Base-by-base conservation (phyloP, 2,329 filamentous ascomycete species). In the Microsporum ferrugineum region DNA sequence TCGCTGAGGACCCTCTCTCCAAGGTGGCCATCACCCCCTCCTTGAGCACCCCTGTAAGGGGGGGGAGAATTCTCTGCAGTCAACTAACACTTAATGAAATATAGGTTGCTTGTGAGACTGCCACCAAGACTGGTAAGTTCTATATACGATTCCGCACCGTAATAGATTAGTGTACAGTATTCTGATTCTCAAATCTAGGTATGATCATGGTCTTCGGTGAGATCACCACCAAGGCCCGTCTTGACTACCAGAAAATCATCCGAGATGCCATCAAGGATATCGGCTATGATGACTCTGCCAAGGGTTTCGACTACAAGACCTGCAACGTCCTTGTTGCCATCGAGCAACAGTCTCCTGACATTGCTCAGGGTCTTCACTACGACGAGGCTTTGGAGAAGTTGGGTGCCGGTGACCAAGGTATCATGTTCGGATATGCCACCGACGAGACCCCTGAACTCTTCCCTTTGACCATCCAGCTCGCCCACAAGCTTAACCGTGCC, bases 281-380 rank as follows among this genome's bases (percentile, higher is more conserved):
- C 74, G 94, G 94, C 72, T 99, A 97, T 80, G 94, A 99, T 80
- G 85, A 88, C 79, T 97, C 94, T 61, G 82, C 84, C 72, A 99
- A 99, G 87, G 94, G 94, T 66, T 99, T 99, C 80, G 94, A 99
- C 82, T 96, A 96, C 90, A 97, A 97, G 88, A 99, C 94, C 70
- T 92, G 88, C 83, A 97, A 96, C 82, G 85, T 99, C 73, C 86
- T 97, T 70, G 91, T 97, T 71, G 94, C 92, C 79, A 96, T 99
- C 78, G 94, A 99, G 87, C 86, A 99, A 82, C 94, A 99, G 81
- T 97, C 92, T 64, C 89, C 92, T 72, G 94, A 99, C 79, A 99
- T 99, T 73, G 94, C 94, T 70, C 94, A 97, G 82, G 94, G 94
- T 84, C 89, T 99, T 62, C 90, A 97, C 84, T 95, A 95, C 78